Evolutionary conservation across 2,329 filamentous ascomycete genomes (phyloP).

Genomic region (Colletotrichum salicis): DNA sequence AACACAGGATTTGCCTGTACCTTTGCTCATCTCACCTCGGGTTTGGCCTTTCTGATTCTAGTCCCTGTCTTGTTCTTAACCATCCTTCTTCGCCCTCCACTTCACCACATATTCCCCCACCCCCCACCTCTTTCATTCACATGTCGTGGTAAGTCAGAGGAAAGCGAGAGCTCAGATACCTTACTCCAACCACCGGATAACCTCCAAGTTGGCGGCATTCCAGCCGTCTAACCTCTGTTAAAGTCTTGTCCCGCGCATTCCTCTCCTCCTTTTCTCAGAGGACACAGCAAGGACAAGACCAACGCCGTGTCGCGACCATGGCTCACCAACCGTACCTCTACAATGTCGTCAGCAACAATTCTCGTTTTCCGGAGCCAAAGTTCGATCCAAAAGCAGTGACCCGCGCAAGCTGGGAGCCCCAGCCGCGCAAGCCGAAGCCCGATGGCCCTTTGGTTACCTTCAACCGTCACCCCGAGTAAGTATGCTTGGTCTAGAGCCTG

Average conservation of each 20-base stretch:
- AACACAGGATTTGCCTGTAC: not conserved
- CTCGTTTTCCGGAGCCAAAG: constrained; percentile 62
- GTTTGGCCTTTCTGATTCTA: not conserved
- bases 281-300: not conserved
- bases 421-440: constrained; percentile 70
- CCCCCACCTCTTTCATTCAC: constrained; percentile 16
- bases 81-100: constrained; percentile 8
- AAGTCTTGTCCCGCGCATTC: constrained; percentile 12
- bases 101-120: constrained; percentile 1
- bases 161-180: not conserved
- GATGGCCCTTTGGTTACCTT: constrained; percentile 83
- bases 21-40: not conserved
- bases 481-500: constrained; percentile 28
- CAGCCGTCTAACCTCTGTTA: not conserved
- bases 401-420: constrained; percentile 78
- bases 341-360: constrained; percentile 62
- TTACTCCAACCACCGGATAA: not conserved
- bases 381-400: constrained; percentile 92
- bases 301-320: constrained; percentile 39
- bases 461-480: constrained; percentile 88
- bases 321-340: constrained; percentile 76
- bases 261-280: not conserved
- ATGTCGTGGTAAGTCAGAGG: not conserved
- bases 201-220: constrained; percentile 11
- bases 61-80: constrained; percentile 1